These are phyloP conservation scores for Cryptococcus sp. DNA, from an alignment of 1,284 basidiomycete genomes.

Conservation along the genomic window DNA sequence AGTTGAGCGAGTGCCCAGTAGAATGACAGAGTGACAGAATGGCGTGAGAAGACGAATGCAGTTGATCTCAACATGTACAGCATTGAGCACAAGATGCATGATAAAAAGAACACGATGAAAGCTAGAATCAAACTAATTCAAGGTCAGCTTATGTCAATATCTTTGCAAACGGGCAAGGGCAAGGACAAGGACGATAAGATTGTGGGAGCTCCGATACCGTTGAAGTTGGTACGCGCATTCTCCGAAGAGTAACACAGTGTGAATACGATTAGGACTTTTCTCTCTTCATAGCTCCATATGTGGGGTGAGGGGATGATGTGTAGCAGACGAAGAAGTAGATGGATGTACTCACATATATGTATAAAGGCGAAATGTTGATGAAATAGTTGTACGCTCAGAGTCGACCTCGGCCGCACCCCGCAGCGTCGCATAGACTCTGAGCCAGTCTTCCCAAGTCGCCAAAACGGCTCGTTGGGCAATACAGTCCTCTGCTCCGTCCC, in stretches of 20 bases:
- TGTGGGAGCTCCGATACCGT: constrained; percentile 51
- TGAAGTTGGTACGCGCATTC: constrained; percentile 48
- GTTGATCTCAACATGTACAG: not conserved
- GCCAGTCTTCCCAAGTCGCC: constrained; percentile 17
- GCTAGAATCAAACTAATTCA: not conserved
- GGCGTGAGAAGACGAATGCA: no score
- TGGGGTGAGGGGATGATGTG: constrained; percentile 11
- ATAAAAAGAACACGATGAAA: not conserved
- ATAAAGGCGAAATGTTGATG: not conserved
- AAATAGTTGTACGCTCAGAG: constrained; percentile 13
- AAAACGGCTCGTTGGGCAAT: constrained; percentile 8
- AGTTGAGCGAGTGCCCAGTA: not conserved
- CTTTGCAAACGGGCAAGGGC: no score
- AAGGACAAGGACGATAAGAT: constrained; percentile 12
- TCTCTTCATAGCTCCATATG: constrained; percentile 43
- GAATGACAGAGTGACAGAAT: not conserved
- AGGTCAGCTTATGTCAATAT: no score
- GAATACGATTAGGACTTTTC: constrained; percentile 54
- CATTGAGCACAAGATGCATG: not conserved
- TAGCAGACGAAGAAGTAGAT: not conserved
- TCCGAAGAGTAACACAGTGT: constrained; percentile 52
- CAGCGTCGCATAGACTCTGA: constrained; percentile 7
- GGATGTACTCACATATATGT: constrained; percentile 22
- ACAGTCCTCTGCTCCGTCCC: not conserved
- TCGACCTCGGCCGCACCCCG: constrained; percentile 4